Conservation (phyloP, 2,329 filamentous ascomycete species). For the Tricladium varicosporioides region DNA sequence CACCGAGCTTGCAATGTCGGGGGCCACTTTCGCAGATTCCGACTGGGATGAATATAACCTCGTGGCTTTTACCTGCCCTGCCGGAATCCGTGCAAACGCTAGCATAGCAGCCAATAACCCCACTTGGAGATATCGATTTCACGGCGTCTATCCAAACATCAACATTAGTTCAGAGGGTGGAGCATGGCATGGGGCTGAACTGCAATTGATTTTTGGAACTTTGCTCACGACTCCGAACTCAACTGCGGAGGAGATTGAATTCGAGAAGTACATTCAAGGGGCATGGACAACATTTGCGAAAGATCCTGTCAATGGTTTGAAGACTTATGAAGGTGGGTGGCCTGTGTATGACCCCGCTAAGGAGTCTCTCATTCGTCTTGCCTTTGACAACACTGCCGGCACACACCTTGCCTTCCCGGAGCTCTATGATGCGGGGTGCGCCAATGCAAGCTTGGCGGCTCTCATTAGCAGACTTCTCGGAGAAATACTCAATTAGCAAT, state of each 20-base stretch:
- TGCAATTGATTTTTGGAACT: slow-evolving; percentile 31
- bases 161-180: slow-evolving; percentile 28
- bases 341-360: slow-evolving; percentile 20
- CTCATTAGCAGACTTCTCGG: not conserved
- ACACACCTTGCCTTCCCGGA: slow-evolving; percentile 20
- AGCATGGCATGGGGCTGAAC: slow-evolving; percentile 34
- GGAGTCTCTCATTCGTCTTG: slow-evolving; percentile 25
- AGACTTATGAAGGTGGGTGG: slow-evolving; percentile 25
- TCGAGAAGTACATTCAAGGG: slow-evolving; percentile 30
- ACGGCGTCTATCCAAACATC: slow-evolving; percentile 33
- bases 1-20: slow-evolving; percentile 11
- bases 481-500: not conserved
- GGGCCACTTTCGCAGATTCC: slow-evolving; percentile 5
- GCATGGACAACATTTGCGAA: slow-evolving; percentile 38
- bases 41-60: slow-evolving; percentile 24
- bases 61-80: slow-evolving; percentile 31
- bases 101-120: slow-evolving; percentile 26
- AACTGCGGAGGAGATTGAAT: slow-evolving; percentile 23
- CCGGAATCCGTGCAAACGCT: slow-evolving; percentile 21
- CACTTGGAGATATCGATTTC: slow-evolving; percentile 36
- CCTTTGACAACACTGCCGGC: slow-evolving; percentile 23
- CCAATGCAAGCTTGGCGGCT: not conserved
- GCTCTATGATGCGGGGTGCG: slow-evolving; percentile 6
- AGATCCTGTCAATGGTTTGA: slow-evolving; percentile 32
- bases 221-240: slow-evolving; percentile 19